These are phyloP conservation scores for Tubosaeta brunneosetosa DNA, from an alignment of 768 basidiomycete genomes.

Conservation along the genomic window DNA sequence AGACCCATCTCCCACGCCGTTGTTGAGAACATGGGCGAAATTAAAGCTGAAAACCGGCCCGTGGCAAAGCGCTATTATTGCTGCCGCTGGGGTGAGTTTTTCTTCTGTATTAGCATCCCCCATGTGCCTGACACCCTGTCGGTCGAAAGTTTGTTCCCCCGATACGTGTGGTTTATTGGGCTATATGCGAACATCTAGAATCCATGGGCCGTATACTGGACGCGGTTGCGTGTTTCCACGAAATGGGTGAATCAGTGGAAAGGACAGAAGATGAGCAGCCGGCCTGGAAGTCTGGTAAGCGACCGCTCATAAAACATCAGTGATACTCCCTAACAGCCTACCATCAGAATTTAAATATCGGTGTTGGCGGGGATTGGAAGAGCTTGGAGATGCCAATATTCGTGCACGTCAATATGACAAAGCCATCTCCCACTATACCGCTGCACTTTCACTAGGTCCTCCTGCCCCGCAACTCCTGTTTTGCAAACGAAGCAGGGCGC, in stretches of 20 bases:
- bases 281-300: constrained; percentile 2
- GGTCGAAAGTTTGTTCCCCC: background rate
- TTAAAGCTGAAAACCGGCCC: background rate
- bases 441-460: constrained; percentile 1
- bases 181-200: background rate
- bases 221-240: background rate
- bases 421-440: constrained; percentile 6
- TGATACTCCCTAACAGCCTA: background rate
- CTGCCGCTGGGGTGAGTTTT: background rate
- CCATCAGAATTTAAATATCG: background rate
- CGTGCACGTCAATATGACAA: background rate
- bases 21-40: constrained; percentile 8
- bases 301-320: background rate
- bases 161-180: background rate
- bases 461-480: background rate
- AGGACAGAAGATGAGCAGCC: background rate
- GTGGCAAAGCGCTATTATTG: constrained; percentile 6
- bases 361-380: background rate
- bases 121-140: background rate
- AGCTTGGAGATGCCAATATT: background rate
- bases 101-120: background rate
- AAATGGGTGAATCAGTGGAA: background rate
- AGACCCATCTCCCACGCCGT: background rate
- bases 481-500: constrained; percentile 7
- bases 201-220: background rate